These are phyloP conservation scores for Aspergillus nidulans DNA, from an alignment of 495 filamentous ascomycete species.

Conservation along the genomic window DNA sequence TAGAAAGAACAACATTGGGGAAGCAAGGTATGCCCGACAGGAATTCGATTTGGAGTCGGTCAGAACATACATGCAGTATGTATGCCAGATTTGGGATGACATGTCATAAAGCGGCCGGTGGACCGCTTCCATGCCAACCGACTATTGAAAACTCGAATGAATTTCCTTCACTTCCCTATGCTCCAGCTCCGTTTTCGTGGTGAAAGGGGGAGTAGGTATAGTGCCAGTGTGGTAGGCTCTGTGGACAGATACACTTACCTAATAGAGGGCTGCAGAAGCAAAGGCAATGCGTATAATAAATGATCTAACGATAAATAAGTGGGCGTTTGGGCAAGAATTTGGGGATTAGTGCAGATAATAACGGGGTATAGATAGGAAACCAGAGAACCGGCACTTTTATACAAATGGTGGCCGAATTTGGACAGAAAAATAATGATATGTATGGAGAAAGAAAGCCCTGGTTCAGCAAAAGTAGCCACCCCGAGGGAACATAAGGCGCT, in stretches of 20 bases:
- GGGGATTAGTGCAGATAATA: background rate
- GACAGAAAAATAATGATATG: background rate
- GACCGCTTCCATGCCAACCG: background rate
- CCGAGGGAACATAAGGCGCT: slow-evolving; percentile 17
- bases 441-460: background rate
- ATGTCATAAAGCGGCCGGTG: background rate
- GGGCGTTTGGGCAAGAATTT: background rate
- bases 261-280: slow-evolving; percentile 1
- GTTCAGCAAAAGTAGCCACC: background rate
- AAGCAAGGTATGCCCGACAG: background rate
- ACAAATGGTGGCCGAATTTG: background rate
- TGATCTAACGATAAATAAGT: background rate
- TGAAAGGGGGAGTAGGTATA: background rate
- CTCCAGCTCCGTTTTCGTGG: background rate
- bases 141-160: background rate
- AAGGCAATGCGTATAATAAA: background rate
- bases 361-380: background rate
- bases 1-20: background rate
- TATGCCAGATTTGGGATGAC: background rate
- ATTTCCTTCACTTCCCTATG: background rate
- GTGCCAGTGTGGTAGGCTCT: background rate
- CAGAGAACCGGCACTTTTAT: slow-evolving; percentile 2
- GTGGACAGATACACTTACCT: background rate
- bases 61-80: background rate
- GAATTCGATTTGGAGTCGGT: background rate